phyloP scores from a whole-genome alignment of 2,329 filamentous ascomycete genomes.

The Sporothrix curviconia region DNA sequence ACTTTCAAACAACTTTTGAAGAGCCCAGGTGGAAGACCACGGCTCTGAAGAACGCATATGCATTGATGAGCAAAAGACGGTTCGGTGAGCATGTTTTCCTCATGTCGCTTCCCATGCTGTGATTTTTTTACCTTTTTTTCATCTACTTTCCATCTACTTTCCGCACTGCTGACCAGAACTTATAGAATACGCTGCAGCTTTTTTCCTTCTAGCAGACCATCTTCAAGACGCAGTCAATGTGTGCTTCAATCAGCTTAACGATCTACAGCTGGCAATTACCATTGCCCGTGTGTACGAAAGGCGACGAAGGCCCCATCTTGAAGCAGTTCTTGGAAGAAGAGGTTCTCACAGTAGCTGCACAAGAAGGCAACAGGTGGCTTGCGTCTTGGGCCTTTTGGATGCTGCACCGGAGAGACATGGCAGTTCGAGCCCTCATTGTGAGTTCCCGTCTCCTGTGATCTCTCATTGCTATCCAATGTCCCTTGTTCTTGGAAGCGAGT shows the following conservation, averaged over 20 bases:
- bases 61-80: slow-evolving; percentile 79
- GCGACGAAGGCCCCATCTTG: slow-evolving; percentile 70
- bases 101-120: too few relatives aligned
- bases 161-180: not conserved
- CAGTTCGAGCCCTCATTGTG: slow-evolving; percentile 76
- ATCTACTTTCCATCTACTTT: not conserved
- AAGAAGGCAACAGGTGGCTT: slow-evolving; percentile 85
- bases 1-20: slow-evolving; percentile 82
- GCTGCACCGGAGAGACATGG: slow-evolving; percentile 72
- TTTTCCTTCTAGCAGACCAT: slow-evolving; percentile 85
- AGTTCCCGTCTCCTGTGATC: slow-evolving; percentile 30
- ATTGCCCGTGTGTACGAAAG: slow-evolving; percentile 83
- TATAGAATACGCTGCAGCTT: slow-evolving; percentile 84
- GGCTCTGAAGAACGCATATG: slow-evolving; percentile 94
- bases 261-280: slow-evolving; percentile 83
- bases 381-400: slow-evolving; percentile 96
- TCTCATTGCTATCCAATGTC: too few relatives aligned
- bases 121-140: not conserved
- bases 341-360: slow-evolving; percentile 68
- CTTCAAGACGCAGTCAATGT: slow-evolving; percentile 80
- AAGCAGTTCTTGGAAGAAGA: slow-evolving; percentile 70
- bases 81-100: slow-evolving; percentile 57
- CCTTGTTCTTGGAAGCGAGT: too few relatives aligned
- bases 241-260: slow-evolving; percentile 78
- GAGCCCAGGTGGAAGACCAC: slow-evolving; percentile 82